Base-by-base conservation (phyloP, 768 basidiomycete species). In the Termitomyces bulborhizus region DNA sequence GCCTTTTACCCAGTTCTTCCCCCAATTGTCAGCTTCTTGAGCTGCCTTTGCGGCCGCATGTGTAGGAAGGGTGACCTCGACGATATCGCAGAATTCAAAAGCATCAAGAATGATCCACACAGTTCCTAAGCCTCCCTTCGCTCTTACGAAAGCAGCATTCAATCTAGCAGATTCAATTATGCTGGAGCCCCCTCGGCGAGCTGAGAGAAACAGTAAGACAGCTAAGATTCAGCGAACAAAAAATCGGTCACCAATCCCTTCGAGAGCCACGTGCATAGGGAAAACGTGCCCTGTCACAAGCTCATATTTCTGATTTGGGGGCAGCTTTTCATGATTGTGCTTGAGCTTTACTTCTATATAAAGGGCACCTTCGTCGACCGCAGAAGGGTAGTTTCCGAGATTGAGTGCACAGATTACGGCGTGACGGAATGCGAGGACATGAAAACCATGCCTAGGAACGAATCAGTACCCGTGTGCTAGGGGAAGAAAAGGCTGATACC, bases 41-140 rank as follows among this genome's bases (percentile, higher is more conserved):
- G 54, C 56, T 34, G 57, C 37, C 18, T 61, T 62, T 27, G 62
- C 60, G 11, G 50, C 60, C 2, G 47, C 54, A 39, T 59, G 60
- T 51, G 54, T 21, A 57, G 42, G 66, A 62, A 69, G 49, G 46
- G 65, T 58, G 44, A 67, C 57, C 46, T 63, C 64, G 6, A 65
- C 63, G 18, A 66, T 45, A 49, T 65, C 64, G 26, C 62, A 56
- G 26, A 65, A 57, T 29, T 52, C 62, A 57, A 61, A 53, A 13
- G 59, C 59, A 45, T 65, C 43, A 39, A 49, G 24, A 34, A 26
- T 18, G 1, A 21, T 21, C 21, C 21, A 21, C 21, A 21, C 21
- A 21, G 21, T 24, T 7, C 24, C 11, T 13, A 8, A 48, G 7
- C 46, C 4, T 36, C 21, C 21, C 3, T 26, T 36, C 15, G 13